Evolutionary conservation across 495 filamentous ascomycete species (phyloP).

Genomic region (Aspergillus panamensis): DNA sequence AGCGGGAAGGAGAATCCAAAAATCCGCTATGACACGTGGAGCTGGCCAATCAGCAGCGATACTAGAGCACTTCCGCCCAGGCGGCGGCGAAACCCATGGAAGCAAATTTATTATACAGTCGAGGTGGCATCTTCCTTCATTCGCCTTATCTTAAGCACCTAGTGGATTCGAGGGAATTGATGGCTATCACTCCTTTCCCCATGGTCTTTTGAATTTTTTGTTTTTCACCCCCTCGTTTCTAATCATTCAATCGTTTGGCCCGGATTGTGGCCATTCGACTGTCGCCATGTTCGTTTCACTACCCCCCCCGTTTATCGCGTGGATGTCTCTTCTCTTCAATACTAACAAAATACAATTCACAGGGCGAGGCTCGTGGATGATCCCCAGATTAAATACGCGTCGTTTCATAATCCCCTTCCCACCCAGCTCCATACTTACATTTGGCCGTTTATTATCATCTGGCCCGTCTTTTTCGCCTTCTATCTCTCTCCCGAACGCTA

Average conservation of each 20-base stretch:
- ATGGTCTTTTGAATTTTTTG: slow-evolving; percentile 31
- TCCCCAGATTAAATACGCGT: slow-evolving; percentile 80
- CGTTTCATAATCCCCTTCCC: slow-evolving; percentile 85
- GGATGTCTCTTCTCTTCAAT: slow-evolving; percentile 8
- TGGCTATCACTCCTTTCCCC: slow-evolving; percentile 19
- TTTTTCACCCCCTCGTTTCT: slow-evolving; percentile 10
- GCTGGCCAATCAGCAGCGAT: slow-evolving; percentile 21
- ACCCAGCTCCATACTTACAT: slow-evolving; percentile 78
- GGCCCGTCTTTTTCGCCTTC: slow-evolving; percentile 84
- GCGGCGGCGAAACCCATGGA: slow-evolving; percentile 36
- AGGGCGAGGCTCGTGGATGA: slow-evolving; percentile 84
- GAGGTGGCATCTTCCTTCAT: slow-evolving; percentile 44
- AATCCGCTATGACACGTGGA: slow-evolving; percentile 26
- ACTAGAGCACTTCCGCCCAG: slow-evolving; percentile 6
- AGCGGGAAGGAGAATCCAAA: slow-evolving; percentile 21
- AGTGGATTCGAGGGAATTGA: not conserved
- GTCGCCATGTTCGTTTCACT: slow-evolving; percentile 36
- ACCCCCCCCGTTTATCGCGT: slow-evolving; percentile 11
- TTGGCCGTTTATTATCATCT: slow-evolving; percentile 86
- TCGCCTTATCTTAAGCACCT: slow-evolving; percentile 4
- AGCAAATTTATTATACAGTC: slow-evolving; percentile 30
- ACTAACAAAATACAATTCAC: slow-evolving; percentile 22
- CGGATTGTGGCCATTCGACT: slow-evolving; percentile 36
- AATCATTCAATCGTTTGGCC: slow-evolving; percentile 26
- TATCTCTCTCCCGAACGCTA: slow-evolving; percentile 82